A percentile compares a stretch with the other conserved stretches of the same genome.
These are phyloP conservation scores for Rhodomyrtus psidioides DNA, from an alignment of 441 rosid species.

Conservation along the genomic window DNA sequence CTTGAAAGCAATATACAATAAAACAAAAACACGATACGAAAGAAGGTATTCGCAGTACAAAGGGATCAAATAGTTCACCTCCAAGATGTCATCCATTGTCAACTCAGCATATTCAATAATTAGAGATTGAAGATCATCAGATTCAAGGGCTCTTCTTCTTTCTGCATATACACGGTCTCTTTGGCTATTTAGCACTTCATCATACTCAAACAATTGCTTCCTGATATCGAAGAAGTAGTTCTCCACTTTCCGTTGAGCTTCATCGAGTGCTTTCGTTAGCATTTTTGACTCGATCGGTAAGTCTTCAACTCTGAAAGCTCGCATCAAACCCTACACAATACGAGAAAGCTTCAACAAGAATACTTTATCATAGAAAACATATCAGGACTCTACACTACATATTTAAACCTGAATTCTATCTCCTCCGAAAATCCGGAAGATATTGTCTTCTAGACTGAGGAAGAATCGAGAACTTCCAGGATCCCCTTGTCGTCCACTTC, in stretches of 20 bases:
- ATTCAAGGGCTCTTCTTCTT: constrained; percentile 92
- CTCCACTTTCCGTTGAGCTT: constrained; percentile 98
- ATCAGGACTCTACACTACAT: not conserved
- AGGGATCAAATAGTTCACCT: constrained; percentile 38
- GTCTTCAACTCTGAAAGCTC: constrained; percentile 96
- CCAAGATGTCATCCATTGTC: constrained; percentile 94
- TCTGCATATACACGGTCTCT: constrained; percentile 95
- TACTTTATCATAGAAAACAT: not conserved
- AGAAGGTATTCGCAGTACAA: not conserved
- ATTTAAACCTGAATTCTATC: constrained; percentile 82
- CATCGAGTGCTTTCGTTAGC: constrained; percentile 95
- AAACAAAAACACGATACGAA: not conserved
- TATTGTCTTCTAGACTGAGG: constrained; percentile 95
- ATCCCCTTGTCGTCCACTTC: constrained; percentile 97
- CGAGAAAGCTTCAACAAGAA: constrained; percentile 5
- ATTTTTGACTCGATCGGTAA: constrained; percentile 90
- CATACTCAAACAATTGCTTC: constrained; percentile 91
- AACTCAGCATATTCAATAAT: constrained; percentile 93
- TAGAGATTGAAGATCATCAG: constrained; percentile 78
- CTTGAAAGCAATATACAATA: not conserved
- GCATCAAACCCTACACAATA: constrained; percentile 77
- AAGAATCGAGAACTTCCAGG: constrained; percentile 99
- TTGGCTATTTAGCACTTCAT: constrained; percentile 95
- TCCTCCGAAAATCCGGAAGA: constrained; percentile 90
- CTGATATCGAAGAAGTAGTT: constrained; percentile 92